These are phyloP conservation scores for Monilinia fructicola DNA, from an alignment of 2,329 filamentous ascomycete genomes.

Conservation along the genomic window DNA sequence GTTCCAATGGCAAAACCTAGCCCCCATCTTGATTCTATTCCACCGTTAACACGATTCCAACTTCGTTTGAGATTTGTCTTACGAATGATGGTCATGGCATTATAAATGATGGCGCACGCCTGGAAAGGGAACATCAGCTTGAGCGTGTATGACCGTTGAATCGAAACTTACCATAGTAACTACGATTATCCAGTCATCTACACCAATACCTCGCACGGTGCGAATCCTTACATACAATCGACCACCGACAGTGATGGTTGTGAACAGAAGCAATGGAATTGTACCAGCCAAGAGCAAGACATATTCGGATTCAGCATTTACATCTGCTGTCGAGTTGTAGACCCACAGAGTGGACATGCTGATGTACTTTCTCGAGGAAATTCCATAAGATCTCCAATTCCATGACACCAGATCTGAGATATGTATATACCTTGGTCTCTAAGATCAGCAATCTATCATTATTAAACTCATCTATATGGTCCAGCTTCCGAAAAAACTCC, in stretches of 20 bases:
- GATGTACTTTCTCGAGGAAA: slow-evolving; percentile 9
- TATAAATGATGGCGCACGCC: slow-evolving; percentile 13
- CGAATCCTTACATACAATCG: slow-evolving; percentile 17
- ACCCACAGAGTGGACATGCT: slow-evolving; percentile 21
- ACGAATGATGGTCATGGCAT: slow-evolving; percentile 11
- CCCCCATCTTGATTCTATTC: slow-evolving; percentile 22
- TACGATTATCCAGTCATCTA: slow-evolving; percentile 15
- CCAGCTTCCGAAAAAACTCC: slow-evolving; percentile 1
- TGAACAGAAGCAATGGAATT: slow-evolving; percentile 14
- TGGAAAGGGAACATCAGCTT: not conserved
- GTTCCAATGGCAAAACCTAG: slow-evolving; percentile 17
- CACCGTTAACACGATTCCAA: not conserved
- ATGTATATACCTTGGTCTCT: slow-evolving; percentile 16
- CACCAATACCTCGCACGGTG: slow-evolving; percentile 20
- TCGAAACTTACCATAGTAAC: not conserved
- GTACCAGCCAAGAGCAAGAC: slow-evolving; percentile 4
- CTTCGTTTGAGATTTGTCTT: not conserved
- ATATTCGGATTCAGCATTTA: slow-evolving; percentile 17
- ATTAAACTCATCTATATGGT: not conserved
- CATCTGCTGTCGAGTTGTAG: slow-evolving; percentile 19
- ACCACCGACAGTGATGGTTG: slow-evolving; percentile 1
- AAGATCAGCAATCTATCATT: not conserved
- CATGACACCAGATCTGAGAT: not conserved
- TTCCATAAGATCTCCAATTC: not conserved
- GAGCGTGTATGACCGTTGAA: not conserved